Evolutionary conservation across 1,139 yeast species (phyloP), one percentile per base, ranked within the genome.

Genomic region (Sugiyamaella castrensis): DNA sequence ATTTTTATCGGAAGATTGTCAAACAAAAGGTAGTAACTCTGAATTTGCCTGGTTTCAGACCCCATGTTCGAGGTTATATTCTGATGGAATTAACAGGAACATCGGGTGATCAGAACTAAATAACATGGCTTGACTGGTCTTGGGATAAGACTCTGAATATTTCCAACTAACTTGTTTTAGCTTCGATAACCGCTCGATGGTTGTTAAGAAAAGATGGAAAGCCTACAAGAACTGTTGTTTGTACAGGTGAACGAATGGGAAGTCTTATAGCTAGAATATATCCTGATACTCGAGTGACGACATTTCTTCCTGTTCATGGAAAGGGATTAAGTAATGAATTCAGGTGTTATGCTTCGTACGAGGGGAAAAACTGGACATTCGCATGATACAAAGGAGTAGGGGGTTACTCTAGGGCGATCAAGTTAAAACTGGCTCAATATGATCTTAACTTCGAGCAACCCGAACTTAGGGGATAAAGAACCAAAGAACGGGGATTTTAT

Each of bases 231-330:
- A 66, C 84, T 36, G 74, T 87, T 16, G 79, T 87, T 3, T 85
- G 94, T 54, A 88, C 97, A 1, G 96, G 96, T 28, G 96, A 89
- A 69, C 76, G 96, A 66, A 88, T 89, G 92, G 73, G 74, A 28
- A 76, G 76, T 3, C 67, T 84, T 13, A 79, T 88, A 36, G 63
- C 71, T 37, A 71, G 74, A 47, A 77, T 77, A 19, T 88, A 88
- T 60, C 87, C 89, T 6, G 86, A 76, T 47, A 74, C 85, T 1
- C 60, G 68, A 27, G 73, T 80, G 47, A 88, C 96, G 0, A 70
- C 75, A 36, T 89, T 85, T 65, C 66, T 68, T 43, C 96, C 96
- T 0, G 84, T 84, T 57, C 96, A 89, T 63, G 82, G 82, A 50
- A 85, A 87, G 59, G 95, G 95, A 0, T 73, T 89, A 51, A 83